Conservation (phyloP, 73 alveolate species). For the Stentor roeselii region DNA sequence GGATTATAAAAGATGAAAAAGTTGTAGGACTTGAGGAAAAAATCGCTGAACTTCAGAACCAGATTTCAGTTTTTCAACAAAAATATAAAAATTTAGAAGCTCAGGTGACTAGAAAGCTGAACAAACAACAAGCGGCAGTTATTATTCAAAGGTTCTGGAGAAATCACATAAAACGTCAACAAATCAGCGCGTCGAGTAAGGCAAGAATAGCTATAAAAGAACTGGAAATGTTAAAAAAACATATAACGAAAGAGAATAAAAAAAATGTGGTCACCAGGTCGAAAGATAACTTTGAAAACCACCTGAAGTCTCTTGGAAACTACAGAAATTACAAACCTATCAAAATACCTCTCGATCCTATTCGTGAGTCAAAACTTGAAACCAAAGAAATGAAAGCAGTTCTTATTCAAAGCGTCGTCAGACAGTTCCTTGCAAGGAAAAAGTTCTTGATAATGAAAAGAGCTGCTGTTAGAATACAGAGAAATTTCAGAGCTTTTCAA, state of each 20-base stretch:
- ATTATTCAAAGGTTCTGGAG: background rate
- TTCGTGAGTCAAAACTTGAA: slow-evolving; percentile 10
- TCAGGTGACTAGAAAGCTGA: background rate
- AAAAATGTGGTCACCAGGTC: background rate
- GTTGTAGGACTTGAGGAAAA: background rate
- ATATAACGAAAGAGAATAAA: background rate
- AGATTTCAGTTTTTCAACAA: background rate
- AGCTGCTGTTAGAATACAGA: slow-evolving; percentile 22
- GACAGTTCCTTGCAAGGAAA: background rate
- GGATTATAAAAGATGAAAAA: background rate
- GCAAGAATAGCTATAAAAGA: too few relatives aligned
- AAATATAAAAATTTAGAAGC: background rate
- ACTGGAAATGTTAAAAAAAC: background rate
- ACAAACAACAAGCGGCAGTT: background rate
- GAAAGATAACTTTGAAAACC: background rate
- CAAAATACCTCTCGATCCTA: slow-evolving; percentile 1
- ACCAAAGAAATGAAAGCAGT: background rate
- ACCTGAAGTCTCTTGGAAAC: background rate
- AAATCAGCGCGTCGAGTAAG: background rate
- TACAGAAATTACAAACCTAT: background rate
- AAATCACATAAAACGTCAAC: background rate
- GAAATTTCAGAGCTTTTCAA: background rate
- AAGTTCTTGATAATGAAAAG: background rate
- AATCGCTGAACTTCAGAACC: background rate
- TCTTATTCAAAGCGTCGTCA: background rate